Evolutionary conservation across 31 red algal species (phyloP).

Genomic region (Odonthalia washingtoniensis): DNA sequence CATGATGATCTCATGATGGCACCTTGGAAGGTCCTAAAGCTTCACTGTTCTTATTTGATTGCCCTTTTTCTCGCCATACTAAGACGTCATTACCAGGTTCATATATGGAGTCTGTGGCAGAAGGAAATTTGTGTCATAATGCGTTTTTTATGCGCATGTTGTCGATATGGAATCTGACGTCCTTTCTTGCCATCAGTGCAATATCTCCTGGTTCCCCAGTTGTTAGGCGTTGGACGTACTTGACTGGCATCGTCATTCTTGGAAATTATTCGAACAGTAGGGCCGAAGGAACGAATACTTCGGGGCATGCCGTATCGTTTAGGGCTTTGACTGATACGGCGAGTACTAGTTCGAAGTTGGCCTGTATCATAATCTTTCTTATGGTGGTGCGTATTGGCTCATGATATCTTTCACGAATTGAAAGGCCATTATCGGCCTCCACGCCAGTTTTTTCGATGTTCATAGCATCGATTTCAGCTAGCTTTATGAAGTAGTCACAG

Average conservation of each 20-base stretch:
- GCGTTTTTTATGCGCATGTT: background rate
- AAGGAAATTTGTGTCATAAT: background rate
- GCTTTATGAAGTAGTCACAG: too few relatives aligned
- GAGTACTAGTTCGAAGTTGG: too few relatives aligned
- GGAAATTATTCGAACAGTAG: conserved; percentile 31
- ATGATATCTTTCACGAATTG: too few relatives aligned
- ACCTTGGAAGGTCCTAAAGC: conserved; percentile 1
- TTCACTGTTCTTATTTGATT: too few relatives aligned
- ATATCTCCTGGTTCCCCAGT: background rate
- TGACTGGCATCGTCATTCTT: background rate
- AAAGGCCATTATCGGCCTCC: background rate
- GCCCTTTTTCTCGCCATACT: conserved; percentile 14
- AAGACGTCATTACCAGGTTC: conserved; percentile 2
- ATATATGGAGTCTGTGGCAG: background rate
- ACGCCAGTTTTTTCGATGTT: background rate
- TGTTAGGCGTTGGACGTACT: background rate
- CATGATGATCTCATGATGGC: background rate
- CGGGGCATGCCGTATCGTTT: conserved; percentile 1
- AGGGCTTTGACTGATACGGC: too few relatives aligned
- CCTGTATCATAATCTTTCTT: too few relatives aligned
- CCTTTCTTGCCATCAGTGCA: background rate
- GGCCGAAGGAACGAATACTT: conserved; percentile 32
- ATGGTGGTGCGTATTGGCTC: too few relatives aligned
- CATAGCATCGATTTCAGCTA: too few relatives aligned
- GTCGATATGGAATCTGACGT: background rate